These are phyloP conservation scores for Erodium maritimum DNA, from an alignment of 345 rosid species.

Conservation along the genomic window DNA sequence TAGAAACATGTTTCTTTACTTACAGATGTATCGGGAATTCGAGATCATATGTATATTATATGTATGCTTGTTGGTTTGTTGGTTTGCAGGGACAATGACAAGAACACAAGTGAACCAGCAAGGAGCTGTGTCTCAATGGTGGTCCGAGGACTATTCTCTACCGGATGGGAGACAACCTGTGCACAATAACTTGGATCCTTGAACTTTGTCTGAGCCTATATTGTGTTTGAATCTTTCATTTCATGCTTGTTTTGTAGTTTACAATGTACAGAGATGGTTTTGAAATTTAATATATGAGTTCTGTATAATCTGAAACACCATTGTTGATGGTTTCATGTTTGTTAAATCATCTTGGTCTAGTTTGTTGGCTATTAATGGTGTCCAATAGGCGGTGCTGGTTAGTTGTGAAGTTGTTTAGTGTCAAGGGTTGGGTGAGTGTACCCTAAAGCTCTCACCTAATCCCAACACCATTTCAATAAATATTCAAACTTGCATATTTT, in stretches of 20 bases:
- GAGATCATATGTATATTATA: too few species aligned
- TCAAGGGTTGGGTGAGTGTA: too few species aligned
- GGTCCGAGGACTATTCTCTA: slow-evolving; percentile 19
- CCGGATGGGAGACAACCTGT: slow-evolving; percentile 12
- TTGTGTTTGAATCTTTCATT: background rate
- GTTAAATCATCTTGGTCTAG: too few species aligned
- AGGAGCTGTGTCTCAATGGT: slow-evolving; percentile 4
- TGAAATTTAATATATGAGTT: background rate
- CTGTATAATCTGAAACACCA: too few species aligned
- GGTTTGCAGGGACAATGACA: slow-evolving; percentile 9
- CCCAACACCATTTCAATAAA: too few species aligned
- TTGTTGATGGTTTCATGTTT: too few species aligned
- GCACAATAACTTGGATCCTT: slow-evolving; percentile 21
- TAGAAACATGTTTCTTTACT: slow-evolving; percentile 1
- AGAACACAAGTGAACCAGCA: background rate
- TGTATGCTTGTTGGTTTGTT: background rate
- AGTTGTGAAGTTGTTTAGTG: too few species aligned
- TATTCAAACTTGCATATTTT: too few species aligned
- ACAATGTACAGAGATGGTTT: background rate
- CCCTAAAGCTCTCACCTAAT: too few species aligned
- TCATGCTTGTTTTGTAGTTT: background rate
- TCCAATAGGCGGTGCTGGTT: too few species aligned
- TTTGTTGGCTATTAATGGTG: too few species aligned
- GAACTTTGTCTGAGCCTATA: slow-evolving; percentile 5
- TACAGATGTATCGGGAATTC: background rate